phyloP scores from a whole-genome alignment of 2,329 filamentous ascomycete genomes.

The Geosmithia flava region DNA sequence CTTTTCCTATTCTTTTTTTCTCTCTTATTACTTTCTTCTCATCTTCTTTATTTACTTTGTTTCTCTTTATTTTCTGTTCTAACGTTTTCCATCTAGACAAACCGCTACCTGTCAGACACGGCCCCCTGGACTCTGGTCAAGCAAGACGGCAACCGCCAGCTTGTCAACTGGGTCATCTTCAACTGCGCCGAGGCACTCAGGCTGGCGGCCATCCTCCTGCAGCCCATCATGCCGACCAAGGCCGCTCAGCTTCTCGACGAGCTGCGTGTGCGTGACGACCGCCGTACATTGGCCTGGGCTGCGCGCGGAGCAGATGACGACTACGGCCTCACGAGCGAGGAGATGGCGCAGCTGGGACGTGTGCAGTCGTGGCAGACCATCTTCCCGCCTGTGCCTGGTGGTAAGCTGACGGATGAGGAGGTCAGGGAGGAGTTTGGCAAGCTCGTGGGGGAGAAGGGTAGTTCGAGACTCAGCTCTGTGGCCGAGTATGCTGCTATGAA shows the following conservation, averaged over 20 bases:
- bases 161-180: constrained; percentile 50
- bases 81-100: constrained; percentile 17
- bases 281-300: constrained; percentile 52
- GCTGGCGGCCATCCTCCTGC: constrained; percentile 70
- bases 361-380: constrained; percentile 28
- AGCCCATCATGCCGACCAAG: constrained; percentile 83
- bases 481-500: constrained; percentile 14
- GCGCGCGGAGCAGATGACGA: constrained; percentile 48
- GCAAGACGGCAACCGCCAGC: constrained; percentile 22
- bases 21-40: not conserved
- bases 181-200: constrained; percentile 64
- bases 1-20: not conserved
- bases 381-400: constrained; percentile 30
- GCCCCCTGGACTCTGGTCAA: constrained; percentile 52
- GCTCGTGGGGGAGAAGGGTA: not conserved
- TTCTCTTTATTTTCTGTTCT: not conserved
- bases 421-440: not conserved
- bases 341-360: constrained; percentile 15
- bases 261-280: constrained; percentile 54
- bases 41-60: too few relatives aligned
- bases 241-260: constrained; percentile 60
- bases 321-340: constrained; percentile 43
- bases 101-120: constrained; percentile 39
- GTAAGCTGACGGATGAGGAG: not conserved
- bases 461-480: constrained; percentile 12